A percentile compares a stretch with the other conserved stretches of the same genome.
These are phyloP conservation scores for Nicotiana noctiflora DNA, from an alignment of 257 asterid species.

Conservation along the genomic window DNA sequence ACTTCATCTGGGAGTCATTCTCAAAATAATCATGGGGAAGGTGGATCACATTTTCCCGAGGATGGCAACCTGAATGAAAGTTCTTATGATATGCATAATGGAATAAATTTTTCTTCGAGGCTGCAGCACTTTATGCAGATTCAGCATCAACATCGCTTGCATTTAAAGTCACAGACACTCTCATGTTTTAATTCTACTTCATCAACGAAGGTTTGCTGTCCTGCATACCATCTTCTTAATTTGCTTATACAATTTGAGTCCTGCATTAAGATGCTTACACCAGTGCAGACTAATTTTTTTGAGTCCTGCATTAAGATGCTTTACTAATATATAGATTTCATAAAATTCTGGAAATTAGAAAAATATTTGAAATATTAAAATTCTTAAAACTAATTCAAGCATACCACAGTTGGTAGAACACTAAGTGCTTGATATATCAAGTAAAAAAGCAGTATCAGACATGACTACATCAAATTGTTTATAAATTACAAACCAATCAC, in stretches of 20 bases:
- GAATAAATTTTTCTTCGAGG: constrained; percentile 59
- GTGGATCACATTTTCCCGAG: constrained; percentile 37
- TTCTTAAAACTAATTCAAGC: no score
- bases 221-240: not conserved
- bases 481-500: no score
- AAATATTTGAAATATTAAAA: no score
- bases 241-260: not conserved
- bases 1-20: constrained; percentile 35
- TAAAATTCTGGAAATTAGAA: no score
- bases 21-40: constrained; percentile 19
- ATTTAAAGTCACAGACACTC: constrained; percentile 38
- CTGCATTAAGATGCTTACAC: not conserved
- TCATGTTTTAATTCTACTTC: constrained; percentile 43
- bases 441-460: no score
- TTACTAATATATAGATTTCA: no score
- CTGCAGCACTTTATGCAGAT: constrained; percentile 68
- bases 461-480: no score
- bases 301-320: not conserved
- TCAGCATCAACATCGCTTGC: constrained; percentile 71
- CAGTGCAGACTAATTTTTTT: no score
- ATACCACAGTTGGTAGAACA: no score
- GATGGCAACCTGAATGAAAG: constrained; percentile 51
- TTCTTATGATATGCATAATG: constrained; percentile 33
- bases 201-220: constrained; percentile 52
- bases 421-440: no score